phyloP scores from a whole-genome alignment of 1,284 basidiomycete species.

The Melampsora americana region DNA sequence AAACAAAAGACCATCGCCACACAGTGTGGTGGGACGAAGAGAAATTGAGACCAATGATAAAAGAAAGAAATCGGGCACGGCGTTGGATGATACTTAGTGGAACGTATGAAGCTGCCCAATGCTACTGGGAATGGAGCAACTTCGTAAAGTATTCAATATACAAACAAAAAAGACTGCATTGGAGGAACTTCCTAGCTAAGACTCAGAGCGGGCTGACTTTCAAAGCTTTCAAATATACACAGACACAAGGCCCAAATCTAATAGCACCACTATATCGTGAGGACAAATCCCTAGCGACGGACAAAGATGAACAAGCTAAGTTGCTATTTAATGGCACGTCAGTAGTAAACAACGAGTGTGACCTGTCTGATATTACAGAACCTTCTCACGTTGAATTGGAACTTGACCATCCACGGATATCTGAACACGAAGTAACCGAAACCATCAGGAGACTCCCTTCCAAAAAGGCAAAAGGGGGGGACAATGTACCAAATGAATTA shows the following conservation, averaged over 20 bases:
- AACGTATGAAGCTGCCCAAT: not conserved
- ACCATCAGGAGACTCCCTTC: not conserved
- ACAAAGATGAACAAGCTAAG: conserved; percentile 11
- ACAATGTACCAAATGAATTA: conserved; percentile 11
- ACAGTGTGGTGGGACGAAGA: conserved; percentile 1
- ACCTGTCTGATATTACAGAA: not conserved
- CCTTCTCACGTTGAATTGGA: not conserved
- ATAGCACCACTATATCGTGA: not conserved
- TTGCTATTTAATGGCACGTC: conserved; percentile 9
- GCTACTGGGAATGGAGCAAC: not conserved
- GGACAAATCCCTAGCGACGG: not conserved
- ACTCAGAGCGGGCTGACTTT: not conserved
- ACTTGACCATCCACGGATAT: not conserved
- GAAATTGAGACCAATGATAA: not conserved
- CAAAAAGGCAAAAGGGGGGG: conserved; percentile 10
- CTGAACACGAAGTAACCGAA: not conserved
- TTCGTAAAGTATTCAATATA: not conserved
- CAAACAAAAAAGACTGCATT: not conserved
- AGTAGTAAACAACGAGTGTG: not conserved
- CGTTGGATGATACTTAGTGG: not conserved
- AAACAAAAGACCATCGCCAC: not conserved
- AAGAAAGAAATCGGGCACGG: not conserved
- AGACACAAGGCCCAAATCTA: not conserved
- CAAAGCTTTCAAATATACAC: not conserved
- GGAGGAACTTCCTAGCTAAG: not conserved